Percentiles rank a stretch among this genome's conserved stretches.
Conservation (phyloP, 2,329 filamentous ascomycete species). For the Hymenoscyphus scutula region DNA sequence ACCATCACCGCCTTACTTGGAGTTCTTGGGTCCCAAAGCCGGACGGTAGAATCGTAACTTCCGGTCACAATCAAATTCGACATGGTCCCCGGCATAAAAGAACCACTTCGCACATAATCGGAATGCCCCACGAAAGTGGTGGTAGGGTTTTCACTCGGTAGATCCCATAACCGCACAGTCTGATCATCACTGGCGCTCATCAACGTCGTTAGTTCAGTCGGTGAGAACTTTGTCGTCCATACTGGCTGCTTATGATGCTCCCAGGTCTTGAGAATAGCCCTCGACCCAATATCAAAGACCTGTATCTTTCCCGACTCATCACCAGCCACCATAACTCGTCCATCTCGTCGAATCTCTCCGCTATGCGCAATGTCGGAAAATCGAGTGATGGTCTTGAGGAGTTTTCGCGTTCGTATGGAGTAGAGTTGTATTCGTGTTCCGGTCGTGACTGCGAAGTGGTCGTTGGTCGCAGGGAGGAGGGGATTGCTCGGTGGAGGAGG, state of each 20-base stretch:
- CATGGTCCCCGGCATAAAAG: constrained; percentile 73
- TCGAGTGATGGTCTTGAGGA: constrained; percentile 89
- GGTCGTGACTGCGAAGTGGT: constrained; percentile 90
- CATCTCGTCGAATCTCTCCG: constrained; percentile 85
- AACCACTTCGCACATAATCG: constrained; percentile 87
- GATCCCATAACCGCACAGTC: constrained; percentile 91
- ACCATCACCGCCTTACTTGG: constrained; percentile 75
- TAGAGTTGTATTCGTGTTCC: constrained; percentile 92
- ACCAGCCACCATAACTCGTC: constrained; percentile 83
- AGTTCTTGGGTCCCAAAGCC: constrained; percentile 86
- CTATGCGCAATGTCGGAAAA: constrained; percentile 90
- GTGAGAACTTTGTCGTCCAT: constrained; percentile 90
- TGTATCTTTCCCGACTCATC: constrained; percentile 91
- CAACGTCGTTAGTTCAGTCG: constrained; percentile 77
- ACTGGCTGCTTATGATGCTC: constrained; percentile 90
- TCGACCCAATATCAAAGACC: constrained; percentile 86
- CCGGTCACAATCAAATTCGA: constrained; percentile 79
- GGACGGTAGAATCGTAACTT: constrained; percentile 91
- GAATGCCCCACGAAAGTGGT: constrained; percentile 80
- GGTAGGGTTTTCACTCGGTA: constrained; percentile 74
- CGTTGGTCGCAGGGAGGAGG: constrained; percentile 49
- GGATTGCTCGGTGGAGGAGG: constrained; percentile 48
- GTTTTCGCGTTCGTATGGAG: constrained; percentile 86
- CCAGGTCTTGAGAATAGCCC: constrained; percentile 95
- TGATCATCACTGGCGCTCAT: constrained; percentile 91